Conservation (phyloP, 2,329 filamentous ascomycete species). For the Fusarium ambrosium region DNA sequence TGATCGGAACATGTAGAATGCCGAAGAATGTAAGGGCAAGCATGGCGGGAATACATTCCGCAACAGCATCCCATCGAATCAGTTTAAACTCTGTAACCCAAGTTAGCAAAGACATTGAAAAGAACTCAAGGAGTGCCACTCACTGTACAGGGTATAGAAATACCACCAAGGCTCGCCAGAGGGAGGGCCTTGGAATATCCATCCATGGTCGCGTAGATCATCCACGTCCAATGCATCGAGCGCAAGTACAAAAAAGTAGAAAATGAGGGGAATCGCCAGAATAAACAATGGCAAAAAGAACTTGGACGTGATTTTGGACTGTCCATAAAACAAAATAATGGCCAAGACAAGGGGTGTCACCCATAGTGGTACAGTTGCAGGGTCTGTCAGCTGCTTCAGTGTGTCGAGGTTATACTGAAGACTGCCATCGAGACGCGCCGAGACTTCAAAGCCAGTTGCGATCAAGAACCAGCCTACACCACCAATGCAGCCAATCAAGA, state of each 20-base stretch:
- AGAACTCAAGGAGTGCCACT: conserved; percentile 50
- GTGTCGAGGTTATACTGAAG: conserved; percentile 86
- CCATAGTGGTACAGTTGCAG: conserved; percentile 87
- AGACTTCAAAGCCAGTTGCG: conserved; percentile 93
- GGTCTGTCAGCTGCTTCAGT: conserved; percentile 77
- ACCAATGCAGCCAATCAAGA: conserved; percentile 96
- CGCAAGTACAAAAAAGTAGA: conserved; percentile 82
- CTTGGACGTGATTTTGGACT: conserved; percentile 82
- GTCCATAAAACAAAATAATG: conserved; percentile 80
- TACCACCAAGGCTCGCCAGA: conserved; percentile 95
- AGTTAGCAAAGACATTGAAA: conserved; percentile 29
- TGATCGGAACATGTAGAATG: conserved; percentile 96
- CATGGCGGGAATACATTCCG: conserved; percentile 92
- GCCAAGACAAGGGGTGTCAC: conserved; percentile 82
- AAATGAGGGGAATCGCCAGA: conserved; percentile 79
- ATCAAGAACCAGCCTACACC: conserved; percentile 96
- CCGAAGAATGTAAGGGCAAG: conserved; percentile 98
- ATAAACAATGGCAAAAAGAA: conserved; percentile 92
- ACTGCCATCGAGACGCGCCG: conserved; percentile 86
- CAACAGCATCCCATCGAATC: conserved; percentile 86
- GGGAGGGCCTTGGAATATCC: conserved; percentile 91
- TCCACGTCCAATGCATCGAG: conserved; percentile 77
- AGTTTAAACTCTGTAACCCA: conserved; percentile 75
- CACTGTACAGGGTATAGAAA: conserved; percentile 96
- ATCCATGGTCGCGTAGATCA: conserved; percentile 78